Evolutionary conservation across 106 monocot species (phyloP).

Genomic region (Allium sativum): DNA sequence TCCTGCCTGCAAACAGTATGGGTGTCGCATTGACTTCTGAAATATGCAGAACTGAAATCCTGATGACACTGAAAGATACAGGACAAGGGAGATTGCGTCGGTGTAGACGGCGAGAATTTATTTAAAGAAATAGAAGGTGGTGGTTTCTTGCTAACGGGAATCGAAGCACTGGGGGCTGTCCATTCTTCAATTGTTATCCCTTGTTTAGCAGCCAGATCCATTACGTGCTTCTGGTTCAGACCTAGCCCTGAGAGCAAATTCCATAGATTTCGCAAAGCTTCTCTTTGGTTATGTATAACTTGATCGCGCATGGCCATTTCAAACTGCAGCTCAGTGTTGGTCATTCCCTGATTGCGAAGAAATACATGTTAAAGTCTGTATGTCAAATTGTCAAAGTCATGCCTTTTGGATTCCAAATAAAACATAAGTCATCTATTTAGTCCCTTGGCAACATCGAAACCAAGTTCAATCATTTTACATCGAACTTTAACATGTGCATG

Average conservation of each 20-base stretch:
- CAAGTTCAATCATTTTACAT: no score
- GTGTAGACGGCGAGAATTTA: slow-evolving; percentile 8
- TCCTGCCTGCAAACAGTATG: slow-evolving; percentile 38
- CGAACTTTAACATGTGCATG: no score
- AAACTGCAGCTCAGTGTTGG: slow-evolving; percentile 94
- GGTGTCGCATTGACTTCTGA: slow-evolving; percentile 14
- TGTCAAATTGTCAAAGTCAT: no score
- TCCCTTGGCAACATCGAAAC: no score
- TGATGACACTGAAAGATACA: slow-evolving; percentile 47
- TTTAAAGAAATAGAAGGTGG: slow-evolving; percentile 10
- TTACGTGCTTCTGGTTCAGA: slow-evolving; percentile 67
- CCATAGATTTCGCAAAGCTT: slow-evolving; percentile 76
- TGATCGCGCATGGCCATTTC: slow-evolving; percentile 98
- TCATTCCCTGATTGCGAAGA: slow-evolving; percentile 46
- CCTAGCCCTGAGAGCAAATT: slow-evolving; percentile 77
- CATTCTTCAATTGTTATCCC: slow-evolving; percentile 82
- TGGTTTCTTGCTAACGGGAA: slow-evolving; percentile 15
- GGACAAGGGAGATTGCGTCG: slow-evolving; percentile 20
- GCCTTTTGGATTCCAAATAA: no score
- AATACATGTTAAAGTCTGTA: no score
- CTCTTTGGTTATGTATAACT: slow-evolving; percentile 86
- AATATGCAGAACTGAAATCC: slow-evolving; percentile 34
- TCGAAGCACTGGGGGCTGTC: slow-evolving; percentile 16
- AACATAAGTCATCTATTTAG: no score
- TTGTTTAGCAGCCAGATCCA: slow-evolving; percentile 67